These are phyloP conservation scores for Amaranthus palmeri DNA, from an alignment of 148 eudicot genomes.

Conservation along the genomic window DNA sequence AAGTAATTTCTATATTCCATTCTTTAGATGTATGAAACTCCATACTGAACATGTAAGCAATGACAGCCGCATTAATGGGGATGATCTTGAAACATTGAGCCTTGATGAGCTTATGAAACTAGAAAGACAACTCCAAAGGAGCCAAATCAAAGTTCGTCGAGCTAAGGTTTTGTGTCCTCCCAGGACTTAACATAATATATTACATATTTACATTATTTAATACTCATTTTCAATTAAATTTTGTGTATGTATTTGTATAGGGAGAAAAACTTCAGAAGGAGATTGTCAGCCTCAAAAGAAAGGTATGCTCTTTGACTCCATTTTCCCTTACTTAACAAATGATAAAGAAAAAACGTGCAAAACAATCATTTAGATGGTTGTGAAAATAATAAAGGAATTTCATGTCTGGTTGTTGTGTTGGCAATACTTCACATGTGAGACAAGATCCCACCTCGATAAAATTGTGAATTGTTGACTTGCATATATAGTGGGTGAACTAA, in stretches of 20 bases:
- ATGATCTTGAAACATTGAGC: conserved; percentile 17
- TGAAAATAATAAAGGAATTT: too few species aligned
- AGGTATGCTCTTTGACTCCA: conserved; percentile 3
- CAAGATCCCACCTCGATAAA: too few species aligned
- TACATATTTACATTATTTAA: neutral
- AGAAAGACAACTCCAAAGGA: conserved; percentile 24
- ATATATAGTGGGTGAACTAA: too few species aligned
- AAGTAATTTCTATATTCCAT: neutral
- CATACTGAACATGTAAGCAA: neutral
- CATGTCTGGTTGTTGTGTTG: too few species aligned
- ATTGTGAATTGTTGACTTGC: too few species aligned
- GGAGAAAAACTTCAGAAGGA: conserved; percentile 23
- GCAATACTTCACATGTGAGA: too few species aligned
- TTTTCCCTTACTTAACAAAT: too few species aligned
- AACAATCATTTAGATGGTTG: too few species aligned
- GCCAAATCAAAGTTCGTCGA: conserved; percentile 20
- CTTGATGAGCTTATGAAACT: conserved; percentile 25
- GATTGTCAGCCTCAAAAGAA: conserved; percentile 15
- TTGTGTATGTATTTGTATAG: neutral
- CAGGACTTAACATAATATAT: too few species aligned
- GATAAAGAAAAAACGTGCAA: too few species aligned
- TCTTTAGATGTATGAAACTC: neutral
- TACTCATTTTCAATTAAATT: neutral
- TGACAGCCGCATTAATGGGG: conserved; percentile 20
- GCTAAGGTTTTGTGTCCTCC: conserved; percentile 20